Evolutionary conservation across 2,329 filamentous ascomycete genomes (phyloP), one percentile per base, ranked within the genome.

Genomic region (Fusarium staphyleae): DNA sequence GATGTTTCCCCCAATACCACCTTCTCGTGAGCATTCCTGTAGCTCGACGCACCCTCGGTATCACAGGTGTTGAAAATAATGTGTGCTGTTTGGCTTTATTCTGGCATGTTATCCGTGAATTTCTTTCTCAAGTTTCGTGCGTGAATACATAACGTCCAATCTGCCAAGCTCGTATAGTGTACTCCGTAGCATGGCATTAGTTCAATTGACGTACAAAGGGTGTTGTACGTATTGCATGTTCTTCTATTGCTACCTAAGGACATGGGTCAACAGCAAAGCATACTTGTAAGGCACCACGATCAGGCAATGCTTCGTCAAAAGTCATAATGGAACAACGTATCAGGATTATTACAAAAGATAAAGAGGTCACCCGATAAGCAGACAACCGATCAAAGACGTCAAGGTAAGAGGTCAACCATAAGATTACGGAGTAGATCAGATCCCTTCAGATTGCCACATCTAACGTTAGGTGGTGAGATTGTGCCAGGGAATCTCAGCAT

Each of bases 401-500:
- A 43, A 56, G 68, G 51, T 40, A 62, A 51, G 59, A 56, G 60
- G 74, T 72, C 71, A 73, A 77, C 74, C 70, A 74, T 70, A 64
- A 41, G 52, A 52, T 76, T 81, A n/a, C n/a, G n/a, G n/a, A n/a
- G n/a, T n/a, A 79, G 83, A 86, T 87, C 84, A 84, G 84, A 82
- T 79, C 72, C 72, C 74, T 79, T 84, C 83, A 86, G 69, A 86
- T 83, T 87, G 83, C 79, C 81, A 79, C 77, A 79, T 70, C 50
- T 72, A n/a, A n/a, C n/a, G n/a, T n/a, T n/a, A 77, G 81, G 83
- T 87, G 84, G 85, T 87, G 78, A 82, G 73, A 46, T 71, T 72
- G 81, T 78, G 82, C 82, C 81, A 75, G 77, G 77, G 84, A 84
- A 88, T 86, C 57, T 86, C 84, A 83, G 76, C 85, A 87, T 80